A percentile compares a stretch with the other conserved stretches of the same genome.
Conservation (phyloP, 768 basidiomycete species). For the Cyclocybe aegerita region DNA sequence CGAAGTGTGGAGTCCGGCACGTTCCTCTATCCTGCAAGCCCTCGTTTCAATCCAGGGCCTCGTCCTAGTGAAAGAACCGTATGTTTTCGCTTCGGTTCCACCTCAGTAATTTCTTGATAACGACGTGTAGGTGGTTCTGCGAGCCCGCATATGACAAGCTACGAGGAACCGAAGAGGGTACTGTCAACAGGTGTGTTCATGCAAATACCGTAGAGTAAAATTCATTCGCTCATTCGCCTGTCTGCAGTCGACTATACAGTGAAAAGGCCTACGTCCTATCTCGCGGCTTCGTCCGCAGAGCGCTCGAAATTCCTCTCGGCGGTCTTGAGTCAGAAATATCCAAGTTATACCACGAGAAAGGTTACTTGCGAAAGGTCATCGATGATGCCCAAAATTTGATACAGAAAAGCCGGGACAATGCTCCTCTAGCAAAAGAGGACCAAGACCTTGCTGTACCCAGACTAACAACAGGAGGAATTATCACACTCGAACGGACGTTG, state of each 20-base stretch:
- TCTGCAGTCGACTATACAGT: constrained; percentile 82
- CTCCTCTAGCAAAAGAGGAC: constrained; percentile 29
- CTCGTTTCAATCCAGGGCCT: constrained; percentile 93
- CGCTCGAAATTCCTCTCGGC: constrained; percentile 75
- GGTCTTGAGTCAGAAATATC: constrained; percentile 71
- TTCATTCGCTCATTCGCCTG: neutral
- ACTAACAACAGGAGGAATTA: constrained; percentile 75
- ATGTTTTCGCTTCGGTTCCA: constrained; percentile 29
- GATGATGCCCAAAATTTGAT: constrained; percentile 61
- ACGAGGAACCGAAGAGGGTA: constrained; percentile 87
- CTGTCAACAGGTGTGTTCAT: constrained; percentile 67
- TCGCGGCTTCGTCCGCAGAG: constrained; percentile 86
- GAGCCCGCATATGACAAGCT: constrained; percentile 94
- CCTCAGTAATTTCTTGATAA: neutral
- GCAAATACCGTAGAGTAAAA: neutral
- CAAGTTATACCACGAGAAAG: constrained; percentile 67
- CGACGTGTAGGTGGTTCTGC: constrained; percentile 69
- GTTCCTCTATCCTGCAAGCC: constrained; percentile 88
- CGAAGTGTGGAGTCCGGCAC: constrained; percentile 83
- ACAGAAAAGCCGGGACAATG: constrained; percentile 55
- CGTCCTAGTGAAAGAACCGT: constrained; percentile 92
- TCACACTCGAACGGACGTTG: constrained; percentile 75
- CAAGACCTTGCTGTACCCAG: constrained; percentile 63
- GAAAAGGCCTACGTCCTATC: constrained; percentile 94
- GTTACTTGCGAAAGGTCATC: constrained; percentile 70